Evolutionary conservation across 148 eudicot genomes (phyloP).

Genomic region (Rhododendron williamsianum): DNA sequence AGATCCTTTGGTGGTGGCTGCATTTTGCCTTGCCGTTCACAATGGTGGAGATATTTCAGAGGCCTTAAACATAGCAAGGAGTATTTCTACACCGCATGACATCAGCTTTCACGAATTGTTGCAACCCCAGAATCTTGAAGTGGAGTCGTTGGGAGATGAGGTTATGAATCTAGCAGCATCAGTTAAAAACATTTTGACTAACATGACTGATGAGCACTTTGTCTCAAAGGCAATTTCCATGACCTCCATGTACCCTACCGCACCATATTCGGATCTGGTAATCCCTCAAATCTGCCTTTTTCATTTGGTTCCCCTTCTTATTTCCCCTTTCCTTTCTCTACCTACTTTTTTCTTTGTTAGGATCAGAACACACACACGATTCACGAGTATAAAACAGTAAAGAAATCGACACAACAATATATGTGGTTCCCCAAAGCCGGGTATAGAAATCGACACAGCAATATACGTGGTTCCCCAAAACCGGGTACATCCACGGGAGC

Average conservation of each 20-base stretch:
- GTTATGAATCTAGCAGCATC: conserved; percentile 48
- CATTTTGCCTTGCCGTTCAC: conserved; percentile 71
- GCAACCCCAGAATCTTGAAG: conserved; percentile 29
- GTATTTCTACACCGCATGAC: conserved; percentile 41
- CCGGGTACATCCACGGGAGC: too few relatives aligned
- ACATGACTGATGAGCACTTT: conserved; percentile 57
- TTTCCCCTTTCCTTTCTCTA: background rate
- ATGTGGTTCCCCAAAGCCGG: too few relatives aligned
- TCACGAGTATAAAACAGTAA: too few relatives aligned
- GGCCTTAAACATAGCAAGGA: conserved; percentile 51
- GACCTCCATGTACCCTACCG: conserved; percentile 37
- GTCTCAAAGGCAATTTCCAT: conserved; percentile 65
- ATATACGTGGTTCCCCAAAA: too few relatives aligned
- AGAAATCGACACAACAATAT: too few relatives aligned
- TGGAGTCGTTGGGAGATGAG: conserved; percentile 32
- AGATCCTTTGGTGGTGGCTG: conserved; percentile 68
- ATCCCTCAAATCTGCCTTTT: conserved; percentile 5
- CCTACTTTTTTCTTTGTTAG: too few relatives aligned
- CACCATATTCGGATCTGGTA: conserved; percentile 83
- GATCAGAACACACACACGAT: too few relatives aligned
- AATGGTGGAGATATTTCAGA: conserved; percentile 77
- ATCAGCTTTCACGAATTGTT: conserved; percentile 48
- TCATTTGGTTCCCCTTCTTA: background rate
- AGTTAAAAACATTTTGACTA: conserved; percentile 36
- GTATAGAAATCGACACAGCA: too few relatives aligned